Evolutionary conservation across 2,329 filamentous ascomycete species (phyloP).

Genomic region (Ophiostoma ulmi): DNA sequence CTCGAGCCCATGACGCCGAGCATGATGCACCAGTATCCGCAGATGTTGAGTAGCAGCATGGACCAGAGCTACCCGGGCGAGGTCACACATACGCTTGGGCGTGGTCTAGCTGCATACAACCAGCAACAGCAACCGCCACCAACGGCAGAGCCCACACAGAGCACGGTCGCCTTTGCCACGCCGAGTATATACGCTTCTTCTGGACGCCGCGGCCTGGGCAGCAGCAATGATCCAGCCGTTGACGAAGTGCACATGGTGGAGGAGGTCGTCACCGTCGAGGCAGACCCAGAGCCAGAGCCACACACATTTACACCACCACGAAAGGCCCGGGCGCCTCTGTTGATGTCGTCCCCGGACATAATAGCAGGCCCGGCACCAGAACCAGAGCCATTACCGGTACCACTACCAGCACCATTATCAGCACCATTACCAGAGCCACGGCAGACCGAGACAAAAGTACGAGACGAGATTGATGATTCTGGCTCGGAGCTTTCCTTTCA

Average conservation of each 20-base stretch:
- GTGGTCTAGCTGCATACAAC: not conserved
- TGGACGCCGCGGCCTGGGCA: constrained; percentile 17
- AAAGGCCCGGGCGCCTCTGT: not conserved
- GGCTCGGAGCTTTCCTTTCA: constrained; percentile 10
- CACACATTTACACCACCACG: not conserved
- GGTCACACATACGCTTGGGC: constrained; percentile 19
- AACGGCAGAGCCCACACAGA: constrained; percentile 33
- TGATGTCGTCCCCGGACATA: not conserved
- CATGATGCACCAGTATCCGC: constrained; percentile 38
- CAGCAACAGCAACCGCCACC: constrained; percentile 28
- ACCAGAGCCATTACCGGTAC: too few species aligned
- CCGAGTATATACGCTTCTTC: constrained; percentile 33
- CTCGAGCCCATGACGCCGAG: constrained; percentile 36
- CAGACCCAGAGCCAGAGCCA: not conserved
- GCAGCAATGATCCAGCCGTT: not conserved
- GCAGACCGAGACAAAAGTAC: not conserved
- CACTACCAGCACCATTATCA: not conserved
- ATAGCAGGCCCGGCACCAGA: constrained; percentile 3
- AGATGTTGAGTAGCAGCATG: constrained; percentile 26
- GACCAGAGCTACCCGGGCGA: constrained; percentile 14
- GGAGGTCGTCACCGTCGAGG: not conserved
- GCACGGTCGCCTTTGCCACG: constrained; percentile 34
- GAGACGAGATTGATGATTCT: not conserved
- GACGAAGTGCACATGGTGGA: constrained; percentile 2
- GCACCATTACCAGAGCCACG: not conserved